Conservation (phyloP, 2,329 filamentous ascomycete species). For the Hypoxylon sp. region DNA sequence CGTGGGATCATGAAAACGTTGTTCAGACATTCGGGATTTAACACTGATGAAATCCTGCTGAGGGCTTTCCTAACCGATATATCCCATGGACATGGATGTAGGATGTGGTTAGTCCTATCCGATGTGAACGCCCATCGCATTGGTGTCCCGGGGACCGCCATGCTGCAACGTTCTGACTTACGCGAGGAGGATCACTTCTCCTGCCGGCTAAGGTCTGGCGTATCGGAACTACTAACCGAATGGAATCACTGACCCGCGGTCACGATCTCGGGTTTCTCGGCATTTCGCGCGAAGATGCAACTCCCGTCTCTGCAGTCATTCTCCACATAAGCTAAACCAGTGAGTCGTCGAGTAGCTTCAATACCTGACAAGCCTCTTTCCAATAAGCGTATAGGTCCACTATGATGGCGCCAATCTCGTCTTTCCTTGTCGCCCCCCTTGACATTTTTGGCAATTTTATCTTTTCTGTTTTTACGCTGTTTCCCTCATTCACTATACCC, state of each 20-base stretch:
- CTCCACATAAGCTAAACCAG: conserved; percentile 32
- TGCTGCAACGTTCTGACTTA: conserved; percentile 17
- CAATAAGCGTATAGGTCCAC: conserved; percentile 6
- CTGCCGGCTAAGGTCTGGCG: conserved; percentile 30
- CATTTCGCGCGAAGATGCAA: conserved; percentile 24
- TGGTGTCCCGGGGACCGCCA: conserved; percentile 13
- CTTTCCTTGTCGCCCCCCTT: conserved; percentile 17
- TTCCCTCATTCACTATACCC: conserved; percentile 15
- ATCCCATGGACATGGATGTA: conserved; percentile 11
- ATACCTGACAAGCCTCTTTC: conserved; percentile 17
- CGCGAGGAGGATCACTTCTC: conserved; percentile 17
- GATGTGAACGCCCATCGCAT: conserved; percentile 23
- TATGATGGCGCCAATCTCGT: conserved; percentile 7
- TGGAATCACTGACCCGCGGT: conserved; percentile 31
- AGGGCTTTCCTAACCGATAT: conserved; percentile 1
- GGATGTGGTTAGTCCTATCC: not conserved
- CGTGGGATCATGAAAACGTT: not conserved
- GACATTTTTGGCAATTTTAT: not conserved
- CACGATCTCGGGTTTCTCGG: conserved; percentile 39
- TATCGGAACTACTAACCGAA: conserved; percentile 37
- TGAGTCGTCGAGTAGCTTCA: conserved; percentile 17
- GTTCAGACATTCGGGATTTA: not conserved
- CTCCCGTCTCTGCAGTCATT: conserved; percentile 27
- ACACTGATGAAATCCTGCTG: not conserved
- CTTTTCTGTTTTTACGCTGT: conserved; percentile 2